A percentile compares a stretch with the other conserved stretches of the same genome.
Evolutionary conservation across 2,329 filamentous ascomycete species (phyloP).

Genomic region (Monosporascus sp.): DNA sequence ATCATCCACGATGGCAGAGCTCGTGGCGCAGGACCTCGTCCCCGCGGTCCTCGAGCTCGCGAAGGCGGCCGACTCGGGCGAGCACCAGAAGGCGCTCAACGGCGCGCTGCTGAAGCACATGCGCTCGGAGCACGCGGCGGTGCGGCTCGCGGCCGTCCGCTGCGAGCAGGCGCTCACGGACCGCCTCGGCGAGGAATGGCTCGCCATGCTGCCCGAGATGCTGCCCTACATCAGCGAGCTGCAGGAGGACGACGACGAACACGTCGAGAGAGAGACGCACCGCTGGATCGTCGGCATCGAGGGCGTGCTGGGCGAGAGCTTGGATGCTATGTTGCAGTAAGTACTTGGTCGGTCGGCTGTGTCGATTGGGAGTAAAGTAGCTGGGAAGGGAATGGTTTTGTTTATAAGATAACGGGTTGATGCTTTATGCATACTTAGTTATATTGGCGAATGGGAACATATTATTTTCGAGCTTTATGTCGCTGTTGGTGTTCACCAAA

Average conservation of each 20-base stretch:
- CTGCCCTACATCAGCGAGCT: conserved; percentile 92
- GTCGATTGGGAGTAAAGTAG: neutral
- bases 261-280: conserved; percentile 83
- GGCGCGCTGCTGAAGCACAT: conserved; percentile 70
- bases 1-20: neutral
- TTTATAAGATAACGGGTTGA: neutral
- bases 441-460: too few relatives aligned
- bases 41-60: conserved; percentile 77
- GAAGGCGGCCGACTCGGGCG: conserved; percentile 72
- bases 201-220: conserved; percentile 89
- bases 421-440: too few relatives aligned
- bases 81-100: conserved; percentile 91
- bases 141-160: conserved; percentile 76
- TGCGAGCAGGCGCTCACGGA: conserved; percentile 77
- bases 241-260: conserved; percentile 93
- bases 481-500: too few relatives aligned
- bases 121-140: conserved; percentile 63
- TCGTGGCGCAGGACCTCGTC: conserved; percentile 50
- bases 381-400: neutral
- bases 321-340: conserved; percentile 89
- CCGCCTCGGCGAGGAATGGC: conserved; percentile 85
- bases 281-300: conserved; percentile 90
- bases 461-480: too few relatives aligned
- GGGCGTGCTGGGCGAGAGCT: conserved; percentile 78
- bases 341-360: neutral